Evolutionary conservation across 2,329 filamentous ascomycete species (phyloP), one percentile per base, ranked within the genome.

Genomic region (Aureobasidium uvarum): DNA sequence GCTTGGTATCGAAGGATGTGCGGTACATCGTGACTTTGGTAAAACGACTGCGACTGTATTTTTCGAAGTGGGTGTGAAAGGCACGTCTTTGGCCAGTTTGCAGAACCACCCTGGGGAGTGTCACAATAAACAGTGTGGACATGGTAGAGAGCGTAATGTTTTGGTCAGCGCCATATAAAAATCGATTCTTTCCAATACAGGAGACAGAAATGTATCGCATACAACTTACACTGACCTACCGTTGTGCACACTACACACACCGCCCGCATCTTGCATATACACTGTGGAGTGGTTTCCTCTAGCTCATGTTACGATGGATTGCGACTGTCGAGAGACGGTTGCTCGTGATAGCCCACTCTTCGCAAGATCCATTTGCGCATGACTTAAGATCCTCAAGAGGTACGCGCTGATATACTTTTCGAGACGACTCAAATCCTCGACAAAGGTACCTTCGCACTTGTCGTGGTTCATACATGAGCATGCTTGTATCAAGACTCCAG

Each of bases 41-140:
- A 58, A 58, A 25, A 25, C 25, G 25, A 25, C 4, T 25, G 25
- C 25, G 25, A 25, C 25, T 25, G 25, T 25, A 25, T 25, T 25
- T 25, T 25, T 25, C 25, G 25, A 33, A 58, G 38, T 58, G 45
- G 54, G 54, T 43, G 54, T 58, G 43, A 58, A 55, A 25, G 20
- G 31, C 28, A 36, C 50, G 10, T 13, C 3, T 39, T 56, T 56
- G 54, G 41, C 25, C 2, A 8, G 10, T 14, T 41, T 18, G 14
- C 25, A 33, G 33, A 55, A 41, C 11, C n/a, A 20, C n/a, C 7
- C 52, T 55, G 18, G 1, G 13, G 28, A 13, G 16, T 39, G 33
- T 25, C 33, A 55, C n/a, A 39, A 39, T 20, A 39, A 39, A 55
- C 33, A 55, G 36, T 18, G 50, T 20, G 31, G 1, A 23, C 11